Evolutionary conservation across 148 eudicot species (phyloP), one percentile per base, ranked within the genome.

Genomic region (Rhododendron williamsianum): DNA sequence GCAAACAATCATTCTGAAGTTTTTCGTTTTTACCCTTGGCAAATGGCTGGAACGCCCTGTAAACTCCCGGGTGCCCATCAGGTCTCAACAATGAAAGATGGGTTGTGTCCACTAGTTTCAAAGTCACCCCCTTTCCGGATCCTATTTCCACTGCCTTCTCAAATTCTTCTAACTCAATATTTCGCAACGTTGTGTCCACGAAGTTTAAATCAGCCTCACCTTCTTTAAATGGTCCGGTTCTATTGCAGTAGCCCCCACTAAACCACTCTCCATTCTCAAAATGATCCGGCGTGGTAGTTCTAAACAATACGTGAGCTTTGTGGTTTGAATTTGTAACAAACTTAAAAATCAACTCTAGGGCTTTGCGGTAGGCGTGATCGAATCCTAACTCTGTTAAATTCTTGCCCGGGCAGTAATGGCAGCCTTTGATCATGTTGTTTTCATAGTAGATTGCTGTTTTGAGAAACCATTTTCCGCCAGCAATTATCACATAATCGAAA

Each of bases 21-120:
- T 92, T 92, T 1, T 88, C 95, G 23, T 91, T 82, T 86, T 89
- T 90, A 81, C 91, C 94, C 83, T 86, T 84, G 0, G 91, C 92
- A 87, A 88, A 91, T 2, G 98, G 97, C 27, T 92, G 94, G 56
- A 86, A 90, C 73, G 86, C 84, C 84, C 98, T 67, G 80, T 93
- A 96, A 3, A 92, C 91, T 13, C 97, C 98, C 0, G 98, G 97
- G 80, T 96, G 98, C 52, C 99, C 99, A 56, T 94, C 98, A 0
- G 98, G 98, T 86, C 98, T 92, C 87, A 91, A 83, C 65, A 93
- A 83, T 0, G 98, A 96, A 85, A 94, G 87, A 56, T 56, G 78
- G 0, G 94, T 92, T 4, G 92, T 91, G 85, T 96, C 92, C 25
- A 96, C 76, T 3, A 96, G 86, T 87, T 89, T 90, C 88, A 96